Evolutionary conservation across 2,329 filamentous ascomycete genomes (phyloP).

Genomic region (Curvularia eragrostidis): DNA sequence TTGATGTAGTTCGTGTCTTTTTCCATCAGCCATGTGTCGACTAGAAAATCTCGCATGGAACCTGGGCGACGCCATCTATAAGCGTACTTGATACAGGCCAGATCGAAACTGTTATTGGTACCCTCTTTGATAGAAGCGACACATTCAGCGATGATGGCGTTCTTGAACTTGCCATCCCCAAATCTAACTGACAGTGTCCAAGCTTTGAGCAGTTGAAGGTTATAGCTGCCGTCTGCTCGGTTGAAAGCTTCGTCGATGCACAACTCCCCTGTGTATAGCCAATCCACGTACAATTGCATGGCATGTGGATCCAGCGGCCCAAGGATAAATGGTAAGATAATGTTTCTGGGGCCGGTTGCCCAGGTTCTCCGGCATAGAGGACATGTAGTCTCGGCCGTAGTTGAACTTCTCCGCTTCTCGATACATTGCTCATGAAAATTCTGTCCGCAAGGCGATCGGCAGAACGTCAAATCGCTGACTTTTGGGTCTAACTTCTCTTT

Average conservation of each 20-base stretch:
- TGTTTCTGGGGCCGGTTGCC: background rate
- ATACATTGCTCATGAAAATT: background rate
- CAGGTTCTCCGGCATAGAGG: background rate
- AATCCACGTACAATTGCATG: background rate
- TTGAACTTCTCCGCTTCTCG: background rate
- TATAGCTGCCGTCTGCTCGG: background rate
- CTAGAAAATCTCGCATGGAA: background rate
- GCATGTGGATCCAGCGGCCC: background rate
- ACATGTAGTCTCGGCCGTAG: background rate
- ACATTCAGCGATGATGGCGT: background rate
- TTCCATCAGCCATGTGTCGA: background rate
- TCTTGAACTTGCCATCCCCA: background rate
- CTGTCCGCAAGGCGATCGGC: background rate
- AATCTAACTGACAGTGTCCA: background rate
- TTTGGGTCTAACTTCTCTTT: background rate
- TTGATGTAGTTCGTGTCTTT: no score
- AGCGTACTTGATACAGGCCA: background rate
- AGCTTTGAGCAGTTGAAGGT: background rate
- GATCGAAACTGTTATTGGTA: background rate
- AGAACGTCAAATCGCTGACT: background rate
- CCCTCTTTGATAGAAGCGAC: background rate
- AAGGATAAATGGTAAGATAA: background rate
- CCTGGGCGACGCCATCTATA: background rate
- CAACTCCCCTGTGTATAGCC: background rate
- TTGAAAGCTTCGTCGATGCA: background rate